These are phyloP conservation scores for Hygrocybe punicea DNA, from an alignment of 768 basidiomycete genomes.

Conservation along the genomic window DNA sequence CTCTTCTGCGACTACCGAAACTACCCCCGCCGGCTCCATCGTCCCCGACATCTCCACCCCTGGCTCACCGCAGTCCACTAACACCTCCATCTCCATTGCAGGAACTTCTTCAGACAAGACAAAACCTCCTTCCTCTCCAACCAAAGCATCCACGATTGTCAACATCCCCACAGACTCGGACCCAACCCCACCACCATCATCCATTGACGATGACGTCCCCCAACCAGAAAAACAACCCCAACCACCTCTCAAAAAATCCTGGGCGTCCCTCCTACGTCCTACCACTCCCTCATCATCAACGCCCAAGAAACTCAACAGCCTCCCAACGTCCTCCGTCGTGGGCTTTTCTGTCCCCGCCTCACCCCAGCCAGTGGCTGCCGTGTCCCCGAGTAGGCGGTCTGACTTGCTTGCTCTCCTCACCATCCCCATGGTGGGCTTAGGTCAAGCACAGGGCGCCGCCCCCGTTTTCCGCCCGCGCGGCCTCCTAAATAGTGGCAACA, in stretches of 20 bases:
- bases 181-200: constrained; percentile 8
- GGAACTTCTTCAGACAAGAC: constrained; percentile 10
- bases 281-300: constrained; percentile 34
- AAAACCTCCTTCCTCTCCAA: constrained; percentile 5
- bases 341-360: constrained; percentile 70
- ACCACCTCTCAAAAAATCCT: constrained; percentile 58
- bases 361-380: constrained; percentile 22
- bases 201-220: constrained; percentile 20
- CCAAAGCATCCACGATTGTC: constrained; percentile 8
- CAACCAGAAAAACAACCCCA: constrained; percentile 49
- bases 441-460: constrained; percentile 4
- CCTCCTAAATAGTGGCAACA: constrained; percentile 90
- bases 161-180: constrained; percentile 1
- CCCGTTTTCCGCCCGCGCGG: constrained; percentile 64
- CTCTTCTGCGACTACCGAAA: constrained; percentile 50
- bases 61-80: constrained; percentile 9
- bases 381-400: constrained; percentile 40
- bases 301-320: constrained; percentile 40
- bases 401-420: constrained; percentile 57
- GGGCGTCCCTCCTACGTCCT: constrained; percentile 67
- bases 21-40: constrained; percentile 32
- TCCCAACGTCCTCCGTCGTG: constrained; percentile 68
- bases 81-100: constrained; percentile 15
- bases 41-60: constrained; percentile 14
- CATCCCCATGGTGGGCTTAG: constrained; percentile 13